Evolutionary conservation across 2,329 filamentous ascomycete species (phyloP).

Genomic region (Venturia aucupariae): DNA sequence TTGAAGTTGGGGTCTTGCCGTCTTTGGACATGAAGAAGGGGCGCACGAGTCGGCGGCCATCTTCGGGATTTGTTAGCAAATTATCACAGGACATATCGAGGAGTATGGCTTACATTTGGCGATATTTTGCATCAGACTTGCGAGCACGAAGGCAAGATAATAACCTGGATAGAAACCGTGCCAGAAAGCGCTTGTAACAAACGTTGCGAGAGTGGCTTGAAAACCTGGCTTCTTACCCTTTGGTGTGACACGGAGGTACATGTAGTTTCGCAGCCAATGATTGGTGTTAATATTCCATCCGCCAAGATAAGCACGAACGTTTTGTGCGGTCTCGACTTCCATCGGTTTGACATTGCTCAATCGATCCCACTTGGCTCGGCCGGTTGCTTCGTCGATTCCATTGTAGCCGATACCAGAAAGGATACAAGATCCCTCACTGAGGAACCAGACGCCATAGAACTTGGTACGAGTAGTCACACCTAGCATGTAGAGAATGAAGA

Average conservation of each 20-base stretch:
- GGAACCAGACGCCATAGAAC: constrained; percentile 92
- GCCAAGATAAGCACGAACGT: constrained; percentile 81
- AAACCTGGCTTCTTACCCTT: constrained; percentile 95
- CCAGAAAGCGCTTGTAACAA: constrained; percentile 91
- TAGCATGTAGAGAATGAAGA: constrained; percentile 77
- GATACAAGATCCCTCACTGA: constrained; percentile 92
- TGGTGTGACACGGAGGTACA: constrained; percentile 91
- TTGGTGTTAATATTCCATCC: constrained; percentile 99
- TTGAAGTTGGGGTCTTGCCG: constrained; percentile 48
- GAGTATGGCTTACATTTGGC: constrained; percentile 73
- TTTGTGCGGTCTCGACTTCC: constrained; percentile 82
- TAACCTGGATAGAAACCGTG: constrained; percentile 98
- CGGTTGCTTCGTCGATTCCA: constrained; percentile 75
- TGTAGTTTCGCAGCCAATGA: constrained; percentile 88
- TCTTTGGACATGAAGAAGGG: constrained; percentile 69
- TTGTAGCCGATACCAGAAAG: constrained; percentile 90
- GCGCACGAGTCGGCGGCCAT: constrained; percentile 78
- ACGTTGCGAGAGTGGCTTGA: constrained; percentile 85
- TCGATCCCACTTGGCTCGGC: constrained; percentile 81
- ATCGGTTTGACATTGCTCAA: constrained; percentile 82
- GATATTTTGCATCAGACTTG: constrained; percentile 81
- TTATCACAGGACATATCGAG: constrained; percentile 12
- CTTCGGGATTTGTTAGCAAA: constrained; percentile 37
- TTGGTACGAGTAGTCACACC: constrained; percentile 76
- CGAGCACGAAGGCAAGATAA: constrained; percentile 82